Conservation (phyloP, 768 basidiomycete species). For the Lentinus brumalis region DNA sequence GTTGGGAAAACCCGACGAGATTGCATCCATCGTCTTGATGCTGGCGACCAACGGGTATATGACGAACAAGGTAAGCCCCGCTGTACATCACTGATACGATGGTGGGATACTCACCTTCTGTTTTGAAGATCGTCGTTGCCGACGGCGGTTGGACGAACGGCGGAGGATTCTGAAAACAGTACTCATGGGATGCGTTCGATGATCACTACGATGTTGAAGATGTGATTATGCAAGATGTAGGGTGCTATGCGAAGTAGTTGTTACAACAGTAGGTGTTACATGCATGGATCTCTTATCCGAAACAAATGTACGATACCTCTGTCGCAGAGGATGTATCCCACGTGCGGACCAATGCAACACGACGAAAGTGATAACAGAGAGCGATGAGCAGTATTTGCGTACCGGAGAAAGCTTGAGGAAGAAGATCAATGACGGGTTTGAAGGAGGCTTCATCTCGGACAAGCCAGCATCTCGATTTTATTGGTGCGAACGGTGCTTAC, state of each 20-base stretch:
- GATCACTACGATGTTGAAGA: not conserved
- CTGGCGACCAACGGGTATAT: slow-evolving; percentile 54
- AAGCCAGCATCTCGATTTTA: not conserved
- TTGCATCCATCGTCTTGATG: slow-evolving; percentile 53
- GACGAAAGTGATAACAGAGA: slow-evolving; percentile 4
- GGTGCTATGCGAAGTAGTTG: slow-evolving; percentile 1
- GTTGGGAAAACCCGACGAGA: slow-evolving; percentile 51
- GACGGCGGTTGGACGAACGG: slow-evolving; percentile 49
- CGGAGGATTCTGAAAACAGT: slow-evolving; percentile 32
- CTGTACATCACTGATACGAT: not conserved
- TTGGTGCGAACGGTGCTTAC: no score
- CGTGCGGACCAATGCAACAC: not conserved
- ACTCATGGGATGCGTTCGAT: not conserved
- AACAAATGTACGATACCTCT: slow-evolving; percentile 20
- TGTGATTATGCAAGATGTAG: not conserved
- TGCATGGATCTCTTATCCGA: slow-evolving; percentile 9
- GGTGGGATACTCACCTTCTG: not conserved
- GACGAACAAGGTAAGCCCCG: slow-evolving; percentile 53
- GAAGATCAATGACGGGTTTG: not conserved
- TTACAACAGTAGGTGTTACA: slow-evolving; percentile 14
- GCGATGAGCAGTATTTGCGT: not conserved
- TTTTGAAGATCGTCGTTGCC: slow-evolving; percentile 44
- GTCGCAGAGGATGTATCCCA: slow-evolving; percentile 3
- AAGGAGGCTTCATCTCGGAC: not conserved
- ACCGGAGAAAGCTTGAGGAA: not conserved